Evolutionary conservation across 106 monocot genomes (phyloP).

Genomic region (Apostasia shenzhenica): DNA sequence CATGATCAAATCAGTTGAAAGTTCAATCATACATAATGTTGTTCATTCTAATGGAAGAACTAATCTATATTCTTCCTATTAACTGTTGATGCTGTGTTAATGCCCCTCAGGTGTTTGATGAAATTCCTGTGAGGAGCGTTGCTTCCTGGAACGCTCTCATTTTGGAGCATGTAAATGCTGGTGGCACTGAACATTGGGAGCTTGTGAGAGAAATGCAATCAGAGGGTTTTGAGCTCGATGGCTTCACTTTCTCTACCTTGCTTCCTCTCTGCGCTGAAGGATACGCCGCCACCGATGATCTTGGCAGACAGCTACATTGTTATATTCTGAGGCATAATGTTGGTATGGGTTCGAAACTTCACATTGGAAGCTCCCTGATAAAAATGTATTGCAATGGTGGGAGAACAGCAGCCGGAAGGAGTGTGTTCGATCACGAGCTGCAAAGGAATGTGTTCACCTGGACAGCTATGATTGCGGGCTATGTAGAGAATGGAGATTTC

Average conservation of each 20-base stretch:
- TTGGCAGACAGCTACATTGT: constrained; percentile 55
- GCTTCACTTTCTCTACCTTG: constrained; percentile 47
- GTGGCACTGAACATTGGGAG: constrained; percentile 11
- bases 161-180: constrained; percentile 6
- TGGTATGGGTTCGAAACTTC: constrained; percentile 33
- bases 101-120: constrained; percentile 60
- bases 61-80: too few relatives aligned
- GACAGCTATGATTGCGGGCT: constrained; percentile 65
- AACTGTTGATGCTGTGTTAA: neutral
- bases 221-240: constrained; percentile 44
- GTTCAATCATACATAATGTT: too few relatives aligned
- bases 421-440: constrained; percentile 44
- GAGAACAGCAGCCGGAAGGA: constrained; percentile 25
- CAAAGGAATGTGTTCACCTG: constrained; percentile 58
- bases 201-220: constrained; percentile 39
- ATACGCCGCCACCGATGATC: neutral
- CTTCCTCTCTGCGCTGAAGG: constrained; percentile 26
- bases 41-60: too few relatives aligned
- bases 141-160: constrained; percentile 65
- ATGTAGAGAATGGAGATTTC: constrained; percentile 42
- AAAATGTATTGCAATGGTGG: constrained; percentile 44
- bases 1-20: too few relatives aligned
- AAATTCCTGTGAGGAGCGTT: constrained; percentile 47
- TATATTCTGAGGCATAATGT: constrained; percentile 38
- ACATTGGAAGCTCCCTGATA: constrained; percentile 57